Evolutionary conservation across 23 red algal species (phyloP).

Genomic region (Cyanidioschyzon merolae): DNA sequence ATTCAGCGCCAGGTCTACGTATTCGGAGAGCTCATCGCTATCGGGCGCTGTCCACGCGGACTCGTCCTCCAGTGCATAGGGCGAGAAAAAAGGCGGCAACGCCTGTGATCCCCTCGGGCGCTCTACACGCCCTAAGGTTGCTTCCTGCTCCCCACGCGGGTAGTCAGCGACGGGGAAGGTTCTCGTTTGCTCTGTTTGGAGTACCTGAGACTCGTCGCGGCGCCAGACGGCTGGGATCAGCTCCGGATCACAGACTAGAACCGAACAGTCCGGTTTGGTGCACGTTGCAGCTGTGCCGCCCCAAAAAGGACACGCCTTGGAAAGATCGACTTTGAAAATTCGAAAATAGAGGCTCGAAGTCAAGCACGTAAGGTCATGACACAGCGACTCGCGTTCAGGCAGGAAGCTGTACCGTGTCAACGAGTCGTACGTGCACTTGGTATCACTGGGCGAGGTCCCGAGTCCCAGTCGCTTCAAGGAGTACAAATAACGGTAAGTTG

Average conservation of each 20-base stretch:
- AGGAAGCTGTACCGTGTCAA: background rate
- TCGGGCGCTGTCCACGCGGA: conserved; percentile 71
- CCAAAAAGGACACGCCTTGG: conserved; percentile 83
- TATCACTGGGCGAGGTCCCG: background rate
- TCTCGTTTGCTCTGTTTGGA: background rate
- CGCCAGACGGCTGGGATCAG: conserved; percentile 47
- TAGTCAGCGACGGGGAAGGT: background rate
- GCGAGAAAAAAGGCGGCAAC: conserved; percentile 26
- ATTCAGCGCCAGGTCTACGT: conserved; percentile 78
- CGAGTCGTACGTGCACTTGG: background rate
- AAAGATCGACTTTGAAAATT: conserved; percentile 67
- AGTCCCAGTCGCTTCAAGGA: background rate
- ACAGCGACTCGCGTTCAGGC: background rate
- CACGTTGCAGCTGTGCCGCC: conserved; percentile 42
- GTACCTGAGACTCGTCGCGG: background rate
- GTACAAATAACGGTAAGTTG: no score
- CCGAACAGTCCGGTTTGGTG: conserved; percentile 64
- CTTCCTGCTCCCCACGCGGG: background rate
- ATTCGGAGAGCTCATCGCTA: conserved; percentile 37
- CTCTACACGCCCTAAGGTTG: conserved; percentile 7
- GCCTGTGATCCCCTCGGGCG: conserved; percentile 17
- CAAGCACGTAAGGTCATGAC: background rate
- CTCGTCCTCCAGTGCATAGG: conserved; percentile 35
- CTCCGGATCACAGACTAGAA: conserved; percentile 43
- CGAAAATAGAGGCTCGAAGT: conserved; percentile 34